phyloP scores from a whole-genome alignment of 805 yeast genomes.

The Isabelozyma rhagii region DNA sequence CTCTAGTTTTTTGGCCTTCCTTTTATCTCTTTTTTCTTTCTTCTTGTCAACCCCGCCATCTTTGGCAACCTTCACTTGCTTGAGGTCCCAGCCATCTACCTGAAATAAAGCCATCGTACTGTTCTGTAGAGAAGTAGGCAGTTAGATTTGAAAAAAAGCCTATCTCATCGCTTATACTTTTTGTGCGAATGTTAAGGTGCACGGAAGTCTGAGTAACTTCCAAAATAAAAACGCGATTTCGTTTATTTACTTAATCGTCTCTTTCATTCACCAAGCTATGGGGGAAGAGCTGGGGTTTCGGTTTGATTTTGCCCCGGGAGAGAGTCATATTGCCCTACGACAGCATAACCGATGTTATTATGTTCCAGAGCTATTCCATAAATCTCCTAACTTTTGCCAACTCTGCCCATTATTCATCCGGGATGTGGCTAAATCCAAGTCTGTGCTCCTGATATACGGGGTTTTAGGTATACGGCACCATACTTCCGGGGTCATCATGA shows the following conservation, averaged over 20 bases:
- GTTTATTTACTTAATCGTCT: too few species aligned
- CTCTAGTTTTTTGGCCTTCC: constrained; percentile 16
- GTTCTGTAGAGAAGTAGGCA: background rate
- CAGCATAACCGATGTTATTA: constrained; percentile 20
- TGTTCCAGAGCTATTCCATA: constrained; percentile 32
- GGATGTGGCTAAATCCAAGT: constrained; percentile 19
- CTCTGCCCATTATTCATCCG: constrained; percentile 23
- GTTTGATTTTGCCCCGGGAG: constrained; percentile 33
- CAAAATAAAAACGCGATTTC: background rate
- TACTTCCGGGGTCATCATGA: constrained; percentile 8
- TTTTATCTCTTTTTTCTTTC: constrained; percentile 22
- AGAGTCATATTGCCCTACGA: constrained; percentile 30
- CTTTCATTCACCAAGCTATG: background rate
- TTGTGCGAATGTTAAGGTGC: background rate
- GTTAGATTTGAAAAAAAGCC: background rate
- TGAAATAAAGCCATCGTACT: constrained; percentile 65
- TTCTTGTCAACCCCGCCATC: constrained; percentile 33
- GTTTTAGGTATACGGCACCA: background rate
- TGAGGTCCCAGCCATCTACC: constrained; percentile 80
- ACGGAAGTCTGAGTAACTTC: background rate
- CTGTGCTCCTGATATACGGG: background rate
- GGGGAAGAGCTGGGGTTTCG: background rate
- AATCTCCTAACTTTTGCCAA: constrained; percentile 20
- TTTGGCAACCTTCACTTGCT: constrained; percentile 47
- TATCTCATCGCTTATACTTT: background rate